Percentiles rank a stretch among this genome's conserved stretches.
Evolutionary conservation across 2,329 filamentous ascomycete genomes (phyloP).

Genomic region (Pseudonectria foliicola): DNA sequence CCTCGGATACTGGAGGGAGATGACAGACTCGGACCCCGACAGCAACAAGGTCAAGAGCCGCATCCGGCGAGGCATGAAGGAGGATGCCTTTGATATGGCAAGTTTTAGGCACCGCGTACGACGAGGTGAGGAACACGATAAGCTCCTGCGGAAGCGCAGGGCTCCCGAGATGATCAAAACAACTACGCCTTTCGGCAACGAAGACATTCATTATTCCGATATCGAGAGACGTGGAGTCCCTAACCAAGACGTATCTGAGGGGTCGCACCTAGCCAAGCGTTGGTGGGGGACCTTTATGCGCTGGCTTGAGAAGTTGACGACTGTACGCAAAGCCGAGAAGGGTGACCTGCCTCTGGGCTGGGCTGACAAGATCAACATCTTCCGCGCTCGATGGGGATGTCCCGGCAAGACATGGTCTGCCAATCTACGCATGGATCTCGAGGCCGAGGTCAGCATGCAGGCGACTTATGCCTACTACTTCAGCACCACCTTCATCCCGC

Average conservation of each 20-base stretch:
- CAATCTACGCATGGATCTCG: slow-evolving; percentile 6
- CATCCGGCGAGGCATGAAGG: background rate
- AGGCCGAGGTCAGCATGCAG: slow-evolving; percentile 7
- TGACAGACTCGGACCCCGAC: slow-evolving; percentile 7
- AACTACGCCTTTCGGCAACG: too few relatives aligned
- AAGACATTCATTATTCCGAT: too few relatives aligned
- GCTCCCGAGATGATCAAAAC: too few relatives aligned
- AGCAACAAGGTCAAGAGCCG: background rate
- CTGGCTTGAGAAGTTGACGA: slow-evolving; percentile 11
- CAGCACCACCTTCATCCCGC: slow-evolving; percentile 6
- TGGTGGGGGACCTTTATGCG: slow-evolving; percentile 12
- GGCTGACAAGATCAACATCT: slow-evolving; percentile 6
- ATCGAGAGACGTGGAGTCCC: too few relatives aligned
- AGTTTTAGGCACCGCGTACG: too few relatives aligned
- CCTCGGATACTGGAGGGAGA: slow-evolving; percentile 23
- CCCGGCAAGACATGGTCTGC: slow-evolving; percentile 4
- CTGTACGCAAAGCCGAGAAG: slow-evolving; percentile 3
- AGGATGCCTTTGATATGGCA: background rate
- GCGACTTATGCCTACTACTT: slow-evolving; percentile 13
- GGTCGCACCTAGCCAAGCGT: slow-evolving; percentile 1
- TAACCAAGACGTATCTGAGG: too few relatives aligned
- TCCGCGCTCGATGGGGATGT: slow-evolving; percentile 1
- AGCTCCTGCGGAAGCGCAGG: too few relatives aligned
- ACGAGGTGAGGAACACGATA: too few relatives aligned
- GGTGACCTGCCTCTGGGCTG: slow-evolving; percentile 8